Conservation (phyloP, 2,329 filamentous ascomycete genomes). For the Phialocephala sp. region DNA sequence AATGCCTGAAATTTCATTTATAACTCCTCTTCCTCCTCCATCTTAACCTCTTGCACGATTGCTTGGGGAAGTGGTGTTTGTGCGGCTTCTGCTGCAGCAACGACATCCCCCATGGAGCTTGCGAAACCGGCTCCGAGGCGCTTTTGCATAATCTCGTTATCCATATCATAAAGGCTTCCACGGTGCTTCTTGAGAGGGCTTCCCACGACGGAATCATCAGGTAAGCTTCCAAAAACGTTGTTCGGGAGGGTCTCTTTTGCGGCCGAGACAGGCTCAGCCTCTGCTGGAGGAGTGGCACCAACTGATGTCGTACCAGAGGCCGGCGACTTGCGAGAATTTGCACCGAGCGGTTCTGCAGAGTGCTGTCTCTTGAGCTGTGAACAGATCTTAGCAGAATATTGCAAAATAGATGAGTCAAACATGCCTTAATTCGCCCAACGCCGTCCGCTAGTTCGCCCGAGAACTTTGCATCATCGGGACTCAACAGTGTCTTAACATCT, state of each 20-base stretch:
- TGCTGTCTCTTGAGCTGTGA: conserved; percentile 79
- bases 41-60: conserved; percentile 3
- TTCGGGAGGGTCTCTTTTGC: conserved; percentile 39
- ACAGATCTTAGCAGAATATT: conserved; percentile 38
- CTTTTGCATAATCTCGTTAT: conserved; percentile 46
- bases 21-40: conserved; percentile 40
- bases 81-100: conserved; percentile 41
- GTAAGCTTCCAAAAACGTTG: conserved; percentile 51
- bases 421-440: conserved; percentile 80
- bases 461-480: conserved; percentile 73
- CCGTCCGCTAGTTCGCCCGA: conserved; percentile 80
- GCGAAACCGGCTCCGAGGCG: conserved; percentile 36
- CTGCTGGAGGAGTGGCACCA: conserved; percentile 50
- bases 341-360: conserved; percentile 70
- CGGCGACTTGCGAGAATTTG: conserved; percentile 51
- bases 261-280: conserved; percentile 43
- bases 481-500: conserved; percentile 63
- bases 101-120: conserved; percentile 32
- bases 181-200: conserved; percentile 80
- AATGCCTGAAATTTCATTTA: conserved; percentile 22
- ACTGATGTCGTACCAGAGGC: conserved; percentile 51
- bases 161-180: conserved; percentile 60
- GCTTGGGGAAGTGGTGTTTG: conserved; percentile 32
- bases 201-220: conserved; percentile 59
- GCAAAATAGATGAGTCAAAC: conserved; percentile 35